phyloP scores from a whole-genome alignment of 108 stramenopile genomes.

The Hondaea fermentalgiana region DNA sequence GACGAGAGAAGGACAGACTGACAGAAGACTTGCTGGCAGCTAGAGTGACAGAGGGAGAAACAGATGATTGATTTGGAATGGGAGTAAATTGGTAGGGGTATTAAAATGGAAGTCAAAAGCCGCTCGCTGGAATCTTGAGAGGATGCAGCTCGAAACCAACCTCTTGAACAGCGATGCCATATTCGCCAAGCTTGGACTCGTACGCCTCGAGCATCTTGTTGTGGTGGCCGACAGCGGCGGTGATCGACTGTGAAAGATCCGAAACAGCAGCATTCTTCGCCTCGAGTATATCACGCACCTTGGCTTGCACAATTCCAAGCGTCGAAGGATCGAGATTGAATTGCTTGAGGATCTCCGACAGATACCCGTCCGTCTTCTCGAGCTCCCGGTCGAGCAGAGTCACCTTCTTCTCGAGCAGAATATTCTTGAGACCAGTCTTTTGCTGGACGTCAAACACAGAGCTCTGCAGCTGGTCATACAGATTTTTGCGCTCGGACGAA shows the following conservation, averaged over 20 bases:
- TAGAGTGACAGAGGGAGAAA: too few relatives aligned
- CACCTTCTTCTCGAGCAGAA: slow-evolving; percentile 66
- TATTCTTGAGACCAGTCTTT: slow-evolving; percentile 57
- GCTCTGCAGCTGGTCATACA: slow-evolving; percentile 25
- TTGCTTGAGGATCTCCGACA: slow-evolving; percentile 54
- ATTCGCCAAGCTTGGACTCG: slow-evolving; percentile 36
- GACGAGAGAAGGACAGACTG: too few relatives aligned
- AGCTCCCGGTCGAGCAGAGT: slow-evolving; percentile 33
- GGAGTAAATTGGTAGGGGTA: too few relatives aligned
- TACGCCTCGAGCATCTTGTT: slow-evolving; percentile 30
- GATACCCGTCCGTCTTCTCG: slow-evolving; percentile 53
- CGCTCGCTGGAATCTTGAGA: too few relatives aligned
- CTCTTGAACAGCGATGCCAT: slow-evolving; percentile 44
- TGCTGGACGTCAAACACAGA: slow-evolving; percentile 58
- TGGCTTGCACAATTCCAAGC: slow-evolving; percentile 14
- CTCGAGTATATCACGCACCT: slow-evolving; percentile 46
- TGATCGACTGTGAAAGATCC: slow-evolving; percentile 32
- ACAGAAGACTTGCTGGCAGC: too few relatives aligned
- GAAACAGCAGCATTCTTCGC: slow-evolving; percentile 31
- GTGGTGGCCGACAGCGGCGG: slow-evolving; percentile 27
- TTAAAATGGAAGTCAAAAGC: too few relatives aligned
- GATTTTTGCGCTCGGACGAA: slow-evolving; percentile 40
- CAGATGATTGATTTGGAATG: too few relatives aligned
- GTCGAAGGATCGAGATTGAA: slow-evolving; percentile 54
- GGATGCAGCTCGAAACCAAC: slow-evolving; percentile 39